Conservation (phyloP, 179 eudicot species). For the Drosera spatulata region DNA sequence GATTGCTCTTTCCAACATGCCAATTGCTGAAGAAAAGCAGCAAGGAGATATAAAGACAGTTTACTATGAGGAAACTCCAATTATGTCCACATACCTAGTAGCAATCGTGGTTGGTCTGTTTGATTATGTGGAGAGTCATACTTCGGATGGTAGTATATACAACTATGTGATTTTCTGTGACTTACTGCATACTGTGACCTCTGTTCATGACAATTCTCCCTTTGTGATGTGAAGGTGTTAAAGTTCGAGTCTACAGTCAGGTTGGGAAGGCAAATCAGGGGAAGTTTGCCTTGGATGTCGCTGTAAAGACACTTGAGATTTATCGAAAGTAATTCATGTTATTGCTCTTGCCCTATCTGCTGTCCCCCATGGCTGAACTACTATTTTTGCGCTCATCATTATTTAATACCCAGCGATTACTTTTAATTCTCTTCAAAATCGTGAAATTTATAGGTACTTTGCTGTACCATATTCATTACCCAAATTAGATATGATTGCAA, state of each 20-base stretch:
- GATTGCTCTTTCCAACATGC: slow-evolving; percentile 96
- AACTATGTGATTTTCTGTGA: background rate
- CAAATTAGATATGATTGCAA: slow-evolving; percentile 95
- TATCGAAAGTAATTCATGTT: slow-evolving; percentile 48
- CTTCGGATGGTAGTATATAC: slow-evolving; percentile 65
- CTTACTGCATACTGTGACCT: background rate
- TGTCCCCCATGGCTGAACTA: background rate
- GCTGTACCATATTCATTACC: slow-evolving; percentile 86
- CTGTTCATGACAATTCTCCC: slow-evolving; percentile 1
- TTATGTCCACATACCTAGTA: slow-evolving; percentile 96
- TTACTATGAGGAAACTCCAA: slow-evolving; percentile 77
- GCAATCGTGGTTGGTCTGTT: slow-evolving; percentile 94
- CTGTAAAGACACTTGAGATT: slow-evolving; percentile 88
- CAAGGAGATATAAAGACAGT: slow-evolving; percentile 66
- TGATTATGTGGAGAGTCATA: slow-evolving; percentile 81
- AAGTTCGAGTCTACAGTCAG: slow-evolving; percentile 89
- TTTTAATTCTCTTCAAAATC: no score
- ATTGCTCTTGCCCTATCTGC: background rate
- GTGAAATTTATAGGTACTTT: slow-evolving; percentile 49
- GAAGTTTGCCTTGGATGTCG: slow-evolving; percentile 84
- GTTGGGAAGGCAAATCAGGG: slow-evolving; percentile 92
- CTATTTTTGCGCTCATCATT: background rate
- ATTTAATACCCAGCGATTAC: no score
- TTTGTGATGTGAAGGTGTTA: slow-evolving; percentile 41
- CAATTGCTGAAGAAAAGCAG: slow-evolving; percentile 61